A percentile compares a stretch with the other conserved stretches of the same genome.
Evolutionary conservation across 148 eudicot genomes (phyloP).

Genomic region (Persicaria tinctoria): DNA sequence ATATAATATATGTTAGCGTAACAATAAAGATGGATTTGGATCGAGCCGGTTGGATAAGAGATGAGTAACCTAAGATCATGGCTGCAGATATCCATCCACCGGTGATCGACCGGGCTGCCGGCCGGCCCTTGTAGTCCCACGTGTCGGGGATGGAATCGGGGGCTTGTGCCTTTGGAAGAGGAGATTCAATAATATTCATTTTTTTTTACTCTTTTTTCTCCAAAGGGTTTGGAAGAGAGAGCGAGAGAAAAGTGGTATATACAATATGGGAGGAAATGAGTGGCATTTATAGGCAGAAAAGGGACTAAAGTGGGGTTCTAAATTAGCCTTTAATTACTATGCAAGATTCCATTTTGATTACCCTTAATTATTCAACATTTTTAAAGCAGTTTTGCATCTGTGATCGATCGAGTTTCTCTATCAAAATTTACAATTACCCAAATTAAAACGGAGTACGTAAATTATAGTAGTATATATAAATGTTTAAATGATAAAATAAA

Average conservation of each 20-base stretch:
- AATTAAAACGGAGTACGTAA: no score
- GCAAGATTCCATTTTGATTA: not conserved
- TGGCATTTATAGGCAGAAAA: not conserved
- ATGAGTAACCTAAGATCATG: slow-evolving; percentile 54
- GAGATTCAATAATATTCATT: slow-evolving; percentile 2
- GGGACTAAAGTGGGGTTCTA: not conserved
- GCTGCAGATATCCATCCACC: slow-evolving; percentile 83
- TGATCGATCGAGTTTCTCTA: no score
- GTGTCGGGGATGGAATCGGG: slow-evolving; percentile 31
- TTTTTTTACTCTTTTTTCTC: slow-evolving; percentile 6
- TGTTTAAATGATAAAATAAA: no score
- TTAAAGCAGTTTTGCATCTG: no score
- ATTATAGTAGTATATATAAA: no score
- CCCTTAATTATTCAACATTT: no score
- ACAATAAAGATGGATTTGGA: no score
- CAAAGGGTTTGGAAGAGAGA: slow-evolving; percentile 9
- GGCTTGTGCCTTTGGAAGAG: slow-evolving; percentile 17
- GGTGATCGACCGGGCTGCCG: slow-evolving; percentile 45
- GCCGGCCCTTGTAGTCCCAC: slow-evolving; percentile 54
- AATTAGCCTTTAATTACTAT: not conserved
- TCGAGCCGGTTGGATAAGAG: no score
- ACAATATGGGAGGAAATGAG: not conserved
- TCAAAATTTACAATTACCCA: no score
- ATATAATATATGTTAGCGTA: no score
- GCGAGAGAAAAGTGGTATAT: not conserved